Percentiles rank a stretch among this genome's conserved stretches.
These are phyloP conservation scores for Adansonia digitata DNA, from an alignment of 345 rosid genomes.

Conservation along the genomic window DNA sequence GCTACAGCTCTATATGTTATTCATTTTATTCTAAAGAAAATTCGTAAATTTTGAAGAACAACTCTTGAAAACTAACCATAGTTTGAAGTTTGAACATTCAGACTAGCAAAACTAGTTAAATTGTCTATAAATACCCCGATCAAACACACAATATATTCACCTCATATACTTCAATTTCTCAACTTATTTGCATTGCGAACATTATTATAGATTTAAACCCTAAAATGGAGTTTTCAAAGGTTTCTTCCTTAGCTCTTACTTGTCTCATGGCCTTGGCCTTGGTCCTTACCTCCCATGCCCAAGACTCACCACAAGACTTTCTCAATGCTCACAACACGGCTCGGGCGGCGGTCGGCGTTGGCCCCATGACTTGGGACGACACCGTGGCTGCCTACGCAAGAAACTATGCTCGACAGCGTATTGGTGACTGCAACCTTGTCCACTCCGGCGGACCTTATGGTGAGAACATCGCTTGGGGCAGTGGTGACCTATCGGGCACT, in stretches of 20 bases:
- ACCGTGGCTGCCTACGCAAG: slow-evolving; percentile 42
- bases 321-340: slow-evolving; percentile 51
- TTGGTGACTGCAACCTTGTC: slow-evolving; percentile 35
- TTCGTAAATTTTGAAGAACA: too few species aligned
- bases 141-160: too few species aligned
- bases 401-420: slow-evolving; percentile 30
- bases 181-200: too few species aligned
- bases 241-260: background rate
- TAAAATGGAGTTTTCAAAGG: background rate
- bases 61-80: background rate
- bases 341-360: slow-evolving; percentile 35
- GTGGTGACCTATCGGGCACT: slow-evolving; percentile 29
- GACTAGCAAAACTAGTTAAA: background rate
- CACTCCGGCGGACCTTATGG: slow-evolving; percentile 63
- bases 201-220: background rate
- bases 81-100: background rate
- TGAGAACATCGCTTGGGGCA: slow-evolving; percentile 52
- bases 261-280: slow-evolving; percentile 8
- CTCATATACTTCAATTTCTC: background rate
- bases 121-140: slow-evolving; percentile 2
- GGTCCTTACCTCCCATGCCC: slow-evolving; percentile 21
- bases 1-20: background rate
- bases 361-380: slow-evolving; percentile 43
- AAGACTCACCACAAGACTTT: slow-evolving; percentile 36
- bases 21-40: background rate